These are phyloP conservation scores for Sclerotinia borealis DNA, from an alignment of 2,329 filamentous ascomycete species.

Conservation along the genomic window DNA sequence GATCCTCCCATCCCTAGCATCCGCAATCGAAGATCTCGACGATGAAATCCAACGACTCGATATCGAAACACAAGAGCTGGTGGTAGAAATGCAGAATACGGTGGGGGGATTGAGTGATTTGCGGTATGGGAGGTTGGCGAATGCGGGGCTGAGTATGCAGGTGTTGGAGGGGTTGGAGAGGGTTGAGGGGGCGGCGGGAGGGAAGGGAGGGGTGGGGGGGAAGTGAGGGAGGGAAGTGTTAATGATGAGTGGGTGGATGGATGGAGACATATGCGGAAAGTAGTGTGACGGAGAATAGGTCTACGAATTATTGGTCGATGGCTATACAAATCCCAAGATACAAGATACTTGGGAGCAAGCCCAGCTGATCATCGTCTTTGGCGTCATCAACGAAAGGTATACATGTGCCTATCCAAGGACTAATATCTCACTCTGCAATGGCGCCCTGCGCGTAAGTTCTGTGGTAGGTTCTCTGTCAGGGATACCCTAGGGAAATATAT, in stretches of 20 bases:
- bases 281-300: background rate
- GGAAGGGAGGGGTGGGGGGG: background rate
- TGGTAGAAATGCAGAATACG: slow-evolving; percentile 56
- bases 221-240: background rate
- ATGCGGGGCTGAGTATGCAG: slow-evolving; percentile 56
- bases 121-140: slow-evolving; percentile 69
- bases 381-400: background rate
- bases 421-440: background rate
- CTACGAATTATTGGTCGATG: background rate
- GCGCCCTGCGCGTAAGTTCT: background rate
- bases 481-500: background rate
- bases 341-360: background rate
- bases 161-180: slow-evolving; percentile 60
- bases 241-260: too few species aligned
- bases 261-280: background rate
- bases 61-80: slow-evolving; percentile 53
- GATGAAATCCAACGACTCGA: slow-evolving; percentile 61
- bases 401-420: background rate
- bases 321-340: too few species aligned
- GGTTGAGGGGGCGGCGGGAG: slow-evolving; percentile 40
- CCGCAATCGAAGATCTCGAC: slow-evolving; percentile 59
- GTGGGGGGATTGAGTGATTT: slow-evolving; percentile 75
- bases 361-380: background rate
- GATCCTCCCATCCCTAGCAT: slow-evolving; percentile 63
- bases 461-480: background rate